Percentiles rank a stretch among this genome's conserved stretches.
These are phyloP conservation scores for Ustilago shanxiensis DNA, from an alignment of 1,284 basidiomycete genomes.

Conservation along the genomic window DNA sequence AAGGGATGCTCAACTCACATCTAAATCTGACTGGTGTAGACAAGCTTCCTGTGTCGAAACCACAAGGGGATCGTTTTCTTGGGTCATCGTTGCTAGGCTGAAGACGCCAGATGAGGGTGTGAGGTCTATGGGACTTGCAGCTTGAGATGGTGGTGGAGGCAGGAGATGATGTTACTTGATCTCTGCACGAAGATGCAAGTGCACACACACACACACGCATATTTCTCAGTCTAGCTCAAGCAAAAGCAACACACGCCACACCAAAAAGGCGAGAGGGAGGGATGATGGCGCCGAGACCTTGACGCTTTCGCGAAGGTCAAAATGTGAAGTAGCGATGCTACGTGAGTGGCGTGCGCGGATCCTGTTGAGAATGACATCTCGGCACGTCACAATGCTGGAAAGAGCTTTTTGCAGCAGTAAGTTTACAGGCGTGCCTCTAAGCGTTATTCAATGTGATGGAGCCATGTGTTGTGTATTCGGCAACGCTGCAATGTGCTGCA, in stretches of 20 bases:
- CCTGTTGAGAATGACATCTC: not conserved
- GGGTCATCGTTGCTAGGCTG: slow-evolving; percentile 1
- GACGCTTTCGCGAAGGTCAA: not conserved
- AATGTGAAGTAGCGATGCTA: not conserved
- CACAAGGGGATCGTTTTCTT: slow-evolving; percentile 30
- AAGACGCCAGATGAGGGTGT: not conserved
- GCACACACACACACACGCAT: not conserved
- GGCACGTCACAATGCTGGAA: slow-evolving; percentile 2
- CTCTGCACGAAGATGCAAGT: not conserved
- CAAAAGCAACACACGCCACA: no score
- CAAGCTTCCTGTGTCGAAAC: slow-evolving; percentile 40
- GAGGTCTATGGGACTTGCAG: not conserved
- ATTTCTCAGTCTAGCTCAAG: not conserved
- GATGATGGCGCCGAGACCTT: slow-evolving; percentile 1
- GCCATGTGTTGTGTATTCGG: no score
- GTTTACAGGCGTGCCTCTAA: not conserved
- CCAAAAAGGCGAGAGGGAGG: not conserved
- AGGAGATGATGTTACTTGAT: not conserved
- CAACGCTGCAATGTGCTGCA: not conserved
- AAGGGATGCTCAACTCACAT: slow-evolving; percentile 12
- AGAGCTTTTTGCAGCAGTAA: not conserved
- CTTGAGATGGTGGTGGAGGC: not conserved
- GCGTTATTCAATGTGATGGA: no score
- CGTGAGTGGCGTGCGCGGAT: slow-evolving; percentile 5
- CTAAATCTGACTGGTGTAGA: slow-evolving; percentile 39